Base-by-base conservation (phyloP, 805 yeast genomes). In the Cyberlindnera xishuangbannaensis region DNA sequence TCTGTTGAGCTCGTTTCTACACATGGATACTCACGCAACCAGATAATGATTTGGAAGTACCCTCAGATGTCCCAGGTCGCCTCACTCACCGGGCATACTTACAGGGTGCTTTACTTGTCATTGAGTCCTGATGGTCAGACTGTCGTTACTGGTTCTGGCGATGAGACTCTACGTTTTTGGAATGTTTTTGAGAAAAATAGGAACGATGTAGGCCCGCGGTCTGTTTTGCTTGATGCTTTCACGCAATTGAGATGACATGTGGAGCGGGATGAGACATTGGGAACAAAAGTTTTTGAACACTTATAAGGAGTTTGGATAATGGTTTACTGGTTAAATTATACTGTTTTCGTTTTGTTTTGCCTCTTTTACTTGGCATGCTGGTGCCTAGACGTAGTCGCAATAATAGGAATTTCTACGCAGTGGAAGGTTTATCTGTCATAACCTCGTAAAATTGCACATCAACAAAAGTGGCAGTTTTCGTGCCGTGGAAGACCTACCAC, bases 71-170 rank as follows among this genome's bases (percentile, higher is more conserved):
- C 85, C 46, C 97, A 90, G 47, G 76, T 92, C 21, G 96, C 96
- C 0, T 84, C 88, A 15, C 70, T 92, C 34, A 85, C 95, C 11
- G 98, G 97, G 0, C 98, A 92, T 55, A 85, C 95, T 1, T 85
- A 82, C 53, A 69, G 98, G 41, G 97, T 92, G 10, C 64, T 92
- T 31, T 92, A 92, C 55, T 65, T 92, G 47, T 76, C 95, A 5
- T 67, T 90, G 62, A 83, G 95, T 14, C 95, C 97, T 0, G 97
- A 92, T 60, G 98, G 98, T 1, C 87, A 85, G 42, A 87, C 97
- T 1, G 82, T 92, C 11, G 98, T 90, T 3, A 88, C 98, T 0
- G 98, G 98, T 2, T 97, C 98, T 1, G 98, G 97, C 5, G 98
- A 92, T 60, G 98, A 92, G 58, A 92, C 98, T 0, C 63, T 92